Conservation (phyloP, 352 stramenopile genomes). For the Phytophthora quininea region DNA sequence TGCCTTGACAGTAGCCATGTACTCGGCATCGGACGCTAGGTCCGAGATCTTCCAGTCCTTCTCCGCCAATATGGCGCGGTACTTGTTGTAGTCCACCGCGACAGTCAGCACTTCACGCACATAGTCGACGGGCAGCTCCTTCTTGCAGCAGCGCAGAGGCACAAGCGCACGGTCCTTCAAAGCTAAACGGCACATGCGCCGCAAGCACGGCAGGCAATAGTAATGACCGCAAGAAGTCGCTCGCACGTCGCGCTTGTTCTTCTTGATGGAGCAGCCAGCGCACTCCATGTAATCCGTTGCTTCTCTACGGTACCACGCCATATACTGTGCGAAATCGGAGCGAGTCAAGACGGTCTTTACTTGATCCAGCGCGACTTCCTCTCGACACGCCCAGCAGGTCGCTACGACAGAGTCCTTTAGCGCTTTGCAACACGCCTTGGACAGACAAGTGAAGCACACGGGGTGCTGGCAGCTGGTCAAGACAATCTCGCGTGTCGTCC, state of each 20-base stretch:
- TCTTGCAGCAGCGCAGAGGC: slow-evolving; percentile 74
- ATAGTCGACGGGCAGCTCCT: slow-evolving; percentile 70
- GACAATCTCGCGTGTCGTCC: slow-evolving; percentile 8
- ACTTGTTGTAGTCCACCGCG: slow-evolving; percentile 44
- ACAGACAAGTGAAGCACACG: slow-evolving; percentile 31
- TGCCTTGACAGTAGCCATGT: slow-evolving; percentile 44
- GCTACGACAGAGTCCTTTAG: slow-evolving; percentile 9
- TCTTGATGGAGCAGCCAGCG: slow-evolving; percentile 43
- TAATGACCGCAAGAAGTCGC: slow-evolving; percentile 62
- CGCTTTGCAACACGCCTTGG: slow-evolving; percentile 23
- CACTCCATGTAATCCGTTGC: slow-evolving; percentile 24
- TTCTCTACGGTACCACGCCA: slow-evolving; percentile 10
- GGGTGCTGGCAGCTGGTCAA: slow-evolving; percentile 19
- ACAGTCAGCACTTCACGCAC: slow-evolving; percentile 44
- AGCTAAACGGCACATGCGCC: slow-evolving; percentile 65
- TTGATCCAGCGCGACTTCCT: slow-evolving; percentile 33
- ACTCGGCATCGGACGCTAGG: slow-evolving; percentile 68
- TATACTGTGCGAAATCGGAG: slow-evolving; percentile 29
- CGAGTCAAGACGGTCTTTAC: slow-evolving; percentile 26
- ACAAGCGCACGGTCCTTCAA: slow-evolving; percentile 63
- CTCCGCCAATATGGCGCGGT: slow-evolving; percentile 51
- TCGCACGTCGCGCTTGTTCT: slow-evolving; percentile 24
- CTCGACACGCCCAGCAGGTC: slow-evolving; percentile 23
- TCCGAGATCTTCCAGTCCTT: slow-evolving; percentile 65
- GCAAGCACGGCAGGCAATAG: slow-evolving; percentile 63